phyloP scores from a whole-genome alignment of 2,329 filamentous ascomycete genomes.

The Epichloe baconii region DNA sequence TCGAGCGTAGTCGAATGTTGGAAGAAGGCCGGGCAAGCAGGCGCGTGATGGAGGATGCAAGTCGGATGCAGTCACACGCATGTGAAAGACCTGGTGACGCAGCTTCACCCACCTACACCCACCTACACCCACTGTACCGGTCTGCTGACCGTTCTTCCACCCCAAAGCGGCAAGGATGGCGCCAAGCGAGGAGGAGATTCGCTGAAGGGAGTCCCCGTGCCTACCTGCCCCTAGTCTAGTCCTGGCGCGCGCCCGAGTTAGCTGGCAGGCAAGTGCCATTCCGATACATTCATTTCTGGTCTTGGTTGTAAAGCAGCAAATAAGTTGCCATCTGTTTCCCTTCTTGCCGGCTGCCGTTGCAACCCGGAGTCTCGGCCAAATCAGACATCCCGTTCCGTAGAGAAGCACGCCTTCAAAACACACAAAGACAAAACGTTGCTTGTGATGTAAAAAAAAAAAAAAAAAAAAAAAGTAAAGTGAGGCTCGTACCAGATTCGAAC shows the following conservation, averaged over 20 bases:
- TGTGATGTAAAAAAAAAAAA: background rate
- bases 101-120: too few relatives aligned
- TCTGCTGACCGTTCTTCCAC: slow-evolving; percentile 1
- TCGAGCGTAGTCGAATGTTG: background rate
- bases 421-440: background rate
- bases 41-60: background rate
- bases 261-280: too few relatives aligned
- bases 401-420: too few relatives aligned
- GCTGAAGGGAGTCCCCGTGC: background rate
- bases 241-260: too few relatives aligned
- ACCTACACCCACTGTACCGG: background rate
- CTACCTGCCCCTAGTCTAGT: too few relatives aligned
- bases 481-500: slow-evolving; percentile 13
- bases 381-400: too few relatives aligned
- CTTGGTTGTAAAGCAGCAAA: too few relatives aligned
- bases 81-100: background rate
- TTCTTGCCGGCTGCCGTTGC: too few relatives aligned
- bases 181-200: background rate
- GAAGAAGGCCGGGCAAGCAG: background rate
- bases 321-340: too few relatives aligned
- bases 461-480: background rate
- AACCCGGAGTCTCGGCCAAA: too few relatives aligned
- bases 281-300: too few relatives aligned
- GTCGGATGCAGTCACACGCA: background rate
- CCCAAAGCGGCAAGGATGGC: slow-evolving; percentile 1